Conservation (phyloP, 768 basidiomycete genomes). For the Tricholoma flavovirens region DNA sequence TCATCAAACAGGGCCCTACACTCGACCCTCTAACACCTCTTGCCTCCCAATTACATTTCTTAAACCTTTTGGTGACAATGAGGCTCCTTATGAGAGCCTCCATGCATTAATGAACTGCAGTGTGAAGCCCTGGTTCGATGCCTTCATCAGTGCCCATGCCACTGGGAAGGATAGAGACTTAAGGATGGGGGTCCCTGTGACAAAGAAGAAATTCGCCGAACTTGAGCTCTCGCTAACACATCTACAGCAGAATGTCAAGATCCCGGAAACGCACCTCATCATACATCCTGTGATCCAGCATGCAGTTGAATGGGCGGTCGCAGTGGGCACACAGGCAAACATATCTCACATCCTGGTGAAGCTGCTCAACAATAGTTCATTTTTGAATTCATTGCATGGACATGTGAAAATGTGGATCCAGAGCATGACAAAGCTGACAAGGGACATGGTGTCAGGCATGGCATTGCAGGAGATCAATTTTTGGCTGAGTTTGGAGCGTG, state of each 20-base stretch:
- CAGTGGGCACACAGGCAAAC: slow-evolving; percentile 56
- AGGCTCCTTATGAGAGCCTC: slow-evolving; percentile 91
- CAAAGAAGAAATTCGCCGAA: slow-evolving; percentile 99
- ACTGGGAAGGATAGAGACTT: slow-evolving; percentile 39
- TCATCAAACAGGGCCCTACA: slow-evolving; percentile 87
- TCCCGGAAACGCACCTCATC: slow-evolving; percentile 90
- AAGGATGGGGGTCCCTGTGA: slow-evolving; percentile 96
- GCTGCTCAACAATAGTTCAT: slow-evolving; percentile 78
- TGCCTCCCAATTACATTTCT: slow-evolving; percentile 80
- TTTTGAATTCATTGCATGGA: slow-evolving; percentile 88
- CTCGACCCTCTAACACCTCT: slow-evolving; percentile 80
- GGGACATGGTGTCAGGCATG: slow-evolving; percentile 91
- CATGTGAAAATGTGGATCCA: slow-evolving; percentile 99
- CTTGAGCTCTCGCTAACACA: slow-evolving; percentile 91
- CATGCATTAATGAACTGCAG: slow-evolving; percentile 48
- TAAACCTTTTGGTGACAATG: slow-evolving; percentile 89
- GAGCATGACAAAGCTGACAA: slow-evolving; percentile 86
- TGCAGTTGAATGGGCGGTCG: slow-evolving; percentile 71
- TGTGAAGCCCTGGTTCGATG: neutral
- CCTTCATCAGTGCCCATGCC: neutral
- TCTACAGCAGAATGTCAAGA: slow-evolving; percentile 97
- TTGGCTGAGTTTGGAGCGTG: slow-evolving; percentile 90
- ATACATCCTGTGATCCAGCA: slow-evolving; percentile 87
- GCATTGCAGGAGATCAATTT: slow-evolving; percentile 99
- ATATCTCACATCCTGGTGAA: slow-evolving; percentile 70